Percentiles rank a stretch among this genome's conserved stretches.
Evolutionary conservation across 306 rosid genomes (phyloP).

Genomic region (Quercus engelmannii): DNA sequence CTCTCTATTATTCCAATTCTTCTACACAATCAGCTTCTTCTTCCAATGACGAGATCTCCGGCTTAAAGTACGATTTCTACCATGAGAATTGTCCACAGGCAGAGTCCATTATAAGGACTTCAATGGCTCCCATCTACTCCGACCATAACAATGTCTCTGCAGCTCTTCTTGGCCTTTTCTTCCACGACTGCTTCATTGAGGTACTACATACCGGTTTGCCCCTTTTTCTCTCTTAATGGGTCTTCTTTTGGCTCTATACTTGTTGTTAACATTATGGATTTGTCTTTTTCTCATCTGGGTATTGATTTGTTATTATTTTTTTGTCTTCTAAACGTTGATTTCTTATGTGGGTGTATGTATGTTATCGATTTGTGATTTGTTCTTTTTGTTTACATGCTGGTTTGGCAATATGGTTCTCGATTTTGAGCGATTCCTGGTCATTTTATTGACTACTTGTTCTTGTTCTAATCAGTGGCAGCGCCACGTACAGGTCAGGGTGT

Average conservation of each 20-base stretch:
- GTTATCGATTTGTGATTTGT: too few species aligned
- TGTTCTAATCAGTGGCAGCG: too few species aligned
- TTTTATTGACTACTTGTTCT: too few species aligned
- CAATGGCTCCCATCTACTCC: constrained; percentile 45
- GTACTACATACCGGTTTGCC: constrained; percentile 16
- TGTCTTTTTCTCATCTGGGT: not conserved
- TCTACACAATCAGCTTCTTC: constrained; percentile 12
- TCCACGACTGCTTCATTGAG: constrained; percentile 88
- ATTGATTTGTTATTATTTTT: too few species aligned
- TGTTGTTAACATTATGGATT: not conserved
- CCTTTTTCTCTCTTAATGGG: not conserved
- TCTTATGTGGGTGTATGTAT: too few species aligned
- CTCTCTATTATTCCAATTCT: not conserved
- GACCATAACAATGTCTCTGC: constrained; percentile 51
- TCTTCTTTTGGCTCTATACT: not conserved
- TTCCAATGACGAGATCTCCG: constrained; percentile 6
- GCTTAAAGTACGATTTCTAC: constrained; percentile 59
- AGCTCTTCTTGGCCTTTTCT: constrained; percentile 78
- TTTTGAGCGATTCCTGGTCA: too few species aligned
- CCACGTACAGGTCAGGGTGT: too few species aligned
- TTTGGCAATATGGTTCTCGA: too few species aligned
- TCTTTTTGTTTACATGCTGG: too few species aligned
- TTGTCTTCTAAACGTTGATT: too few species aligned
- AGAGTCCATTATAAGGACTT: constrained; percentile 45
- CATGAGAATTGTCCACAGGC: constrained; percentile 59